A percentile compares a stretch with the other conserved stretches of the same genome.
Conservation (phyloP, 2,329 filamentous ascomycete species). For the Pseudogymnoascus sp. region DNA sequence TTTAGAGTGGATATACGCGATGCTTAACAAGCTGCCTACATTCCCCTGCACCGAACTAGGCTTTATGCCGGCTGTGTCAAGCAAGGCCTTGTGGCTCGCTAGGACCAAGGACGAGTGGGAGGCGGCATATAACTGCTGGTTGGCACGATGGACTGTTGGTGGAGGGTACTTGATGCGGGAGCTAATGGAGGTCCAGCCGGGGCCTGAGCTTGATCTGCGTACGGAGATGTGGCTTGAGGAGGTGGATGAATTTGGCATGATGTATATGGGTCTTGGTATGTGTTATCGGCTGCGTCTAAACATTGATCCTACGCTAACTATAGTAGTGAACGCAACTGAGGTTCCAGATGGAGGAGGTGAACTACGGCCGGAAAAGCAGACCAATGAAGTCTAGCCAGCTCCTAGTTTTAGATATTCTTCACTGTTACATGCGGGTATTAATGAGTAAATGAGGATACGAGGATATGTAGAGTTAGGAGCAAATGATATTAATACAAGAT, state of each 20-base stretch:
- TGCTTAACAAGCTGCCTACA: slow-evolving; percentile 28
- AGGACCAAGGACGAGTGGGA: slow-evolving; percentile 30
- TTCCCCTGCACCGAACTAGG: slow-evolving; percentile 33
- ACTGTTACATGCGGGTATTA: neutral
- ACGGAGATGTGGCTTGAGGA: slow-evolving; percentile 37
- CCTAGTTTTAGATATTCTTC: neutral
- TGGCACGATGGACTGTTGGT: slow-evolving; percentile 29
- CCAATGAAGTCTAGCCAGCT: neutral
- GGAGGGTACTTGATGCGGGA: slow-evolving; percentile 27
- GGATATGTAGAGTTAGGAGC: neutral
- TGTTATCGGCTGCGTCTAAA: neutral
- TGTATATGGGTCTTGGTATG: slow-evolving; percentile 34
- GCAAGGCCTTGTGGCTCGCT: slow-evolving; percentile 35
- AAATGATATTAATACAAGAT: neutral
- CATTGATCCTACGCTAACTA: neutral
- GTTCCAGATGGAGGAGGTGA: neutral
- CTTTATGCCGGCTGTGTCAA: slow-evolving; percentile 33
- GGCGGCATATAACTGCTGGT: slow-evolving; percentile 28
- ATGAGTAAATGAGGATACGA: neutral
- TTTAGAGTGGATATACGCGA: slow-evolving; percentile 35
- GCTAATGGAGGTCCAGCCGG: slow-evolving; percentile 27
- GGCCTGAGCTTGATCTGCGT: slow-evolving; percentile 27
- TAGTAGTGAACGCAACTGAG: slow-evolving; percentile 3
- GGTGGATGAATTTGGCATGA: slow-evolving; percentile 35
- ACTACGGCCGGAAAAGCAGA: neutral